Base-by-base conservation (phyloP, 768 basidiomycete species). In the Arthromyces matolae region DNA sequence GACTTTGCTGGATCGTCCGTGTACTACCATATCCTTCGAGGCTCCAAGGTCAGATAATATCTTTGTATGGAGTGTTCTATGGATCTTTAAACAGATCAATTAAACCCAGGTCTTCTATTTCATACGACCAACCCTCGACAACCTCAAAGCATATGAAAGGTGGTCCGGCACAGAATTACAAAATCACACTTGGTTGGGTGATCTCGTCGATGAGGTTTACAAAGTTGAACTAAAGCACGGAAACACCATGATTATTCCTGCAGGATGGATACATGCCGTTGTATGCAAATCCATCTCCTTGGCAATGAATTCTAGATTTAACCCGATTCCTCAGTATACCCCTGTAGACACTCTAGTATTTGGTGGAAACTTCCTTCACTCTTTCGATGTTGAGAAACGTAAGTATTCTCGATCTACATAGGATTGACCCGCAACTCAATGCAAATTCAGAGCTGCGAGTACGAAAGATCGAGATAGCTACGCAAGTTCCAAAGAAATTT, bases 251-350 rank as follows among this genome's bases (percentile, higher is more conserved):
- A 89, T 94, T 39, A 94, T 96, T 44, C 93, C 95, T 1, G 85
- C 92, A 1, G 95, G 95, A 0, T 99, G 95, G 89, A 97, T 98
- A 50, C 95, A 99, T 62, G 92, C 93, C 9, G 95, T 99, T 32
- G 93, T 95, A 63, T 64, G 87, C 69, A 39, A 19, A 27, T n/a
- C n/a, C 8, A 42, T 42, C 10, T 27, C 34, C 5, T 13, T 42
- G 18, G 5, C n/a, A 12, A 19, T 22, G 19, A 12, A 31, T 25
- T 16, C 44, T 34, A 45, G 5, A 43, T n/a, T 44, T 27, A 18
- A 49, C 44, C 52, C 37, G 54, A 29, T 27, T 47, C n/a, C 49
- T 14, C 57, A 95, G 88, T 84, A 90, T 66, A 98, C 96, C 0
- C 95, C 95, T 0, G 67, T 77, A 25, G 93, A 99, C 62, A 87